Percentiles rank a stretch among this genome's conserved stretches.
Evolutionary conservation across 2,329 filamentous ascomycete species (phyloP).

Genomic region (Penicillium sp.): DNA sequence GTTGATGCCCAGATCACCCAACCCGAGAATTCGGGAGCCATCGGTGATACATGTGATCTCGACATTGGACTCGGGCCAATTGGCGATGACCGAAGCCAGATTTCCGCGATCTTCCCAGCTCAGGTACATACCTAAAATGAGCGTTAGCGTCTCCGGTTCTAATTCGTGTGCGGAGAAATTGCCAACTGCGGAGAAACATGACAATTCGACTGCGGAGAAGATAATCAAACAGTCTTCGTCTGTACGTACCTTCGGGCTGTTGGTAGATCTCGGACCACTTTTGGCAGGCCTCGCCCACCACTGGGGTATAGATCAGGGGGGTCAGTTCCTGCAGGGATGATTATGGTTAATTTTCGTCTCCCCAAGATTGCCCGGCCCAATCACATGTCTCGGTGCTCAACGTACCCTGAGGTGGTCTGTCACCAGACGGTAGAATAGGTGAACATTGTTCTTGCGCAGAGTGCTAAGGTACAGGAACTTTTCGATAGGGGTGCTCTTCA

Average conservation of each 20-base stretch:
- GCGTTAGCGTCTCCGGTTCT: constrained; percentile 25
- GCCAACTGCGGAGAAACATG: background rate
- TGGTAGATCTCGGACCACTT: constrained; percentile 96
- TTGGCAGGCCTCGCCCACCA: constrained; percentile 87
- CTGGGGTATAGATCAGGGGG: constrained; percentile 50
- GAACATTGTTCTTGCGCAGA: constrained; percentile 51
- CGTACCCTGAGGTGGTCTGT: constrained; percentile 46
- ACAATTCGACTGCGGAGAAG: background rate
- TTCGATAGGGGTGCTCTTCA: constrained; percentile 47
- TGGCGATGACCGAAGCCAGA: constrained; percentile 80
- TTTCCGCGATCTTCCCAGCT: constrained; percentile 93
- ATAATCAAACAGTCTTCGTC: background rate
- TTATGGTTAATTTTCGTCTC: constrained; percentile 12
- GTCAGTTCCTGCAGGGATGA: constrained; percentile 41
- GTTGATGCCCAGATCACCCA: constrained; percentile 93
- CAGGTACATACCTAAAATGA: constrained; percentile 69
- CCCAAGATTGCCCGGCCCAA: constrained; percentile 1
- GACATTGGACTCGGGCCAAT: constrained; percentile 86
- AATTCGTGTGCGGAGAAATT: constrained; percentile 14
- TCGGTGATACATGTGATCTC: constrained; percentile 98
- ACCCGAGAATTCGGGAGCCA: constrained; percentile 83
- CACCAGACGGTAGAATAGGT: constrained; percentile 51
- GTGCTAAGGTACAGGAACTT: constrained; percentile 51
- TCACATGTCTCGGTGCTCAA: constrained; percentile 7
- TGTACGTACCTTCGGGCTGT: constrained; percentile 70